phyloP scores from a whole-genome alignment of 768 basidiomycete species.

The Rhodotorula diobovata region DNA sequence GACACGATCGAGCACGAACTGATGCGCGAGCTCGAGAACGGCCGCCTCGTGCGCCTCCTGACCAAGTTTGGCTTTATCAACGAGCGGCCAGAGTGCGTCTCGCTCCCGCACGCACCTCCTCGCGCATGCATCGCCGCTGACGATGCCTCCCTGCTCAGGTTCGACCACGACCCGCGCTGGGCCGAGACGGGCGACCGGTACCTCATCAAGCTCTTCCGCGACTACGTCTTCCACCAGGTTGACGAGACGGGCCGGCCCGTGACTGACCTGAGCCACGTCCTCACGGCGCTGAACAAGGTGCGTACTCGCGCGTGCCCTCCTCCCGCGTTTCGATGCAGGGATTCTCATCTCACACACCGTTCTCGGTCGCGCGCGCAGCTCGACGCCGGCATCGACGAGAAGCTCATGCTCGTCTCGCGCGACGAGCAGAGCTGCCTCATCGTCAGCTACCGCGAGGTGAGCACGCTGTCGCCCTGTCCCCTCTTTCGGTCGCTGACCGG shows the following conservation, averaged over 20 bases:
- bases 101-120: neutral
- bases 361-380: constrained; percentile 54
- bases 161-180: constrained; percentile 93
- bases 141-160: constrained; percentile 52
- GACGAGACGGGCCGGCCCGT: constrained; percentile 85
- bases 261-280: constrained; percentile 81
- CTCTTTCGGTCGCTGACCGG: neutral
- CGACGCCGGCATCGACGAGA: constrained; percentile 88
- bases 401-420: constrained; percentile 85
- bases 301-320: too few relatives aligned
- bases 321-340: too few relatives aligned
- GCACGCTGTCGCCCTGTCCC: neutral
- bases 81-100: constrained; percentile 89
- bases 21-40: constrained; percentile 86
- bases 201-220: constrained; percentile 94
- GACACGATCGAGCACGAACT: constrained; percentile 81
- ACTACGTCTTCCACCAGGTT: constrained; percentile 96
- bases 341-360: neutral
- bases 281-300: constrained; percentile 90
- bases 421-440: constrained; percentile 67
- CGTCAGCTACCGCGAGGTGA: constrained; percentile 42
- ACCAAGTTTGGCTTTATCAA: constrained; percentile 98
- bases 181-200: constrained; percentile 98
- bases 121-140: too few relatives aligned
- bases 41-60: constrained; percentile 76